phyloP scores from a whole-genome alignment of 352 stramenopile genomes.

The Pythium monospermum region DNA sequence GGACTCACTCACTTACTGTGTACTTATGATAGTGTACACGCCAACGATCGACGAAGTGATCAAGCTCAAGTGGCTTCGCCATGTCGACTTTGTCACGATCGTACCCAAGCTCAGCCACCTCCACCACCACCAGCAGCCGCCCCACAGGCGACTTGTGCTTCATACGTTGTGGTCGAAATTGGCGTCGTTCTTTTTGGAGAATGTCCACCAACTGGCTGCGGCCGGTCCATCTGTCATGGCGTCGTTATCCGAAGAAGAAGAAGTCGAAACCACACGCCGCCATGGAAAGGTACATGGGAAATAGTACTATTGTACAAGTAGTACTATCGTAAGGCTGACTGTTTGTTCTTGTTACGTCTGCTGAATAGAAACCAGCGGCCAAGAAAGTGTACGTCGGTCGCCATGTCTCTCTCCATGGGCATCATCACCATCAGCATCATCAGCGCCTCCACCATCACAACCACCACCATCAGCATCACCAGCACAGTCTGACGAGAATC shows the following conservation, averaged over 20 bases:
- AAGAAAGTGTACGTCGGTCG: slow-evolving; percentile 14
- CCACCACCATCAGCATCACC: neutral
- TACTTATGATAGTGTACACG: slow-evolving; percentile 2
- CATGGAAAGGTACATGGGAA: too few relatives aligned
- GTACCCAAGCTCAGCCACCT: slow-evolving; percentile 27
- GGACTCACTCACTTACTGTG: neutral
- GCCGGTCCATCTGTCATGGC: slow-evolving; percentile 1
- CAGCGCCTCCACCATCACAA: slow-evolving; percentile 4
- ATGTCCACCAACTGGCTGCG: slow-evolving; percentile 25
- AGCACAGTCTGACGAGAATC: slow-evolving; percentile 1
- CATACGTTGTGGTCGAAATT: slow-evolving; percentile 51
- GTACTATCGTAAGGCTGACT: too few relatives aligned
- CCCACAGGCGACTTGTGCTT: slow-evolving; percentile 8
- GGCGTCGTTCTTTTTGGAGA: slow-evolving; percentile 35
- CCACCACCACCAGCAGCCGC: neutral
- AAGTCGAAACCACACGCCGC: slow-evolving; percentile 14
- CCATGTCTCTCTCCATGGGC: slow-evolving; percentile 8
- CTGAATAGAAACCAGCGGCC: slow-evolving; percentile 8
- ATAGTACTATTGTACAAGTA: too few relatives aligned
- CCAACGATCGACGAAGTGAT: slow-evolving; percentile 31
- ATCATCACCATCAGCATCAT: slow-evolving; percentile 8
- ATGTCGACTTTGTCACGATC: slow-evolving; percentile 49
- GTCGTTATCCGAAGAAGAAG: slow-evolving; percentile 12
- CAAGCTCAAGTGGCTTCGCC: slow-evolving; percentile 47
- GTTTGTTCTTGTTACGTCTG: too few relatives aligned